Evolutionary conservation across 805 yeast species (phyloP).

Genomic region (Debaryomyces tyrocola): DNA sequence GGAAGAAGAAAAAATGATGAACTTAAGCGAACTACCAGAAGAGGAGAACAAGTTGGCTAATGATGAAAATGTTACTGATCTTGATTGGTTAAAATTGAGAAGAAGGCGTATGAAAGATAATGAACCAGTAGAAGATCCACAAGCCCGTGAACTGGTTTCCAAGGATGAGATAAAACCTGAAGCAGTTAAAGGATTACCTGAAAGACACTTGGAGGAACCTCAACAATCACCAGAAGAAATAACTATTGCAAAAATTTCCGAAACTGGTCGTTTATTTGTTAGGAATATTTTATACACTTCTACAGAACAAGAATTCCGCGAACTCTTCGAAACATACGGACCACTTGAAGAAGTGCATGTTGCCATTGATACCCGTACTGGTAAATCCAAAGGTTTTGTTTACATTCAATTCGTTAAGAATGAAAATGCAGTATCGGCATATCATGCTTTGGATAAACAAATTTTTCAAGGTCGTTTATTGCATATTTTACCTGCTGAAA

Average conservation of each 20-base stretch:
- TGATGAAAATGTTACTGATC: conserved; percentile 62
- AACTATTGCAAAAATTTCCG: conserved; percentile 50
- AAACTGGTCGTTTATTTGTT: conserved; percentile 81
- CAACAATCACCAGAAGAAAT: conserved; percentile 45
- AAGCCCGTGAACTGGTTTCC: conserved; percentile 8
- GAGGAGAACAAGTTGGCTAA: conserved; percentile 33
- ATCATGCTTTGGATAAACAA: conserved; percentile 71
- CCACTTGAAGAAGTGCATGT: conserved; percentile 83
- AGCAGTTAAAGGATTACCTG: conserved; percentile 1
- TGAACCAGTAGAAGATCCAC: conserved; percentile 16
- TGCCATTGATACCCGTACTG: conserved; percentile 87
- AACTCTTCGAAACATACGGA: conserved; percentile 69
- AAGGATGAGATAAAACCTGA: not conserved
- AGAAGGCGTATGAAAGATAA: conserved; percentile 62
- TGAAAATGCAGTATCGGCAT: conserved; percentile 77
- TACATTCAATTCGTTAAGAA: conserved; percentile 71
- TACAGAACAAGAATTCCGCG: conserved; percentile 72
- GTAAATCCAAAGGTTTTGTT: conserved; percentile 90
- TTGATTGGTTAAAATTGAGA: conserved; percentile 83
- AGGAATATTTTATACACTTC: conserved; percentile 83
- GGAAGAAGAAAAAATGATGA: conserved; percentile 52
- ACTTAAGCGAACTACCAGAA: conserved; percentile 28
- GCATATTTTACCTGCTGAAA: conserved; percentile 85
- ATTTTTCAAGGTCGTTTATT: conserved; percentile 92
- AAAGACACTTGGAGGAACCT: not conserved